Evolutionary conservation across 2,329 filamentous ascomycete species (phyloP).

Genomic region (Colletotrichum brevisporum): DNA sequence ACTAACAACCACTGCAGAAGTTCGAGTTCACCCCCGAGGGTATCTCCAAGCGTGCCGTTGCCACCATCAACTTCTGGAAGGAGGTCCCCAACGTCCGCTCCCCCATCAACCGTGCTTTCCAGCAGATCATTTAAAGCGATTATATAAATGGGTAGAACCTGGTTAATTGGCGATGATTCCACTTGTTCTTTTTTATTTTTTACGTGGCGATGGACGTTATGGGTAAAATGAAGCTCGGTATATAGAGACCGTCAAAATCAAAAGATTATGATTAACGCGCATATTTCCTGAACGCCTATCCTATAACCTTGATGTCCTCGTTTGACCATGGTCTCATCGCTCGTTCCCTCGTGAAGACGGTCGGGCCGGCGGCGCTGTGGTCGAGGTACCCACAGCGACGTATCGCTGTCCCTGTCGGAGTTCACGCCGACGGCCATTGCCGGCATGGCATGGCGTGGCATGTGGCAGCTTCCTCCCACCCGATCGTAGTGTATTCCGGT

Average conservation of each 20-base stretch:
- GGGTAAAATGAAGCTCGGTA: constrained; percentile 41
- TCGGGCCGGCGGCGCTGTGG: not conserved
- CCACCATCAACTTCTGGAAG: constrained; percentile 98
- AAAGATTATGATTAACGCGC: constrained; percentile 42
- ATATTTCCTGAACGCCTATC: constrained; percentile 28
- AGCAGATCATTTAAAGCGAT: constrained; percentile 86
- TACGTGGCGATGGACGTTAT: constrained; percentile 38
- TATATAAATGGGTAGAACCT: constrained; percentile 36
- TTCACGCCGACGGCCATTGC: not conserved
- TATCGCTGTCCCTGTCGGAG: not conserved
- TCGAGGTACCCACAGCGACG: not conserved
- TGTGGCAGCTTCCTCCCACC: not conserved
- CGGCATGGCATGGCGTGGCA: not conserved
- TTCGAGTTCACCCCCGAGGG: constrained; percentile 99
- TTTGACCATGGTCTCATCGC: constrained; percentile 26
- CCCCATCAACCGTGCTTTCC: constrained; percentile 96
- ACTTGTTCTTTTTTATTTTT: constrained; percentile 30
- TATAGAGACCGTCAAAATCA: constrained; percentile 41
- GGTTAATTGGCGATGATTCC: constrained; percentile 38
- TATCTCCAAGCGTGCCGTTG: constrained; percentile 92
- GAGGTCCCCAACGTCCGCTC: constrained; percentile 90
- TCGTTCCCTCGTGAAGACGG: constrained; percentile 21
- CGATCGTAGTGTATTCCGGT: not conserved
- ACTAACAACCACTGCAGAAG: constrained; percentile 75
- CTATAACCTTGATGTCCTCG: constrained; percentile 17